Evolutionary conservation across 495 filamentous ascomycete species (phyloP), one percentile per base, ranked within the genome.

Genomic region (Acidiella bohemica): DNA sequence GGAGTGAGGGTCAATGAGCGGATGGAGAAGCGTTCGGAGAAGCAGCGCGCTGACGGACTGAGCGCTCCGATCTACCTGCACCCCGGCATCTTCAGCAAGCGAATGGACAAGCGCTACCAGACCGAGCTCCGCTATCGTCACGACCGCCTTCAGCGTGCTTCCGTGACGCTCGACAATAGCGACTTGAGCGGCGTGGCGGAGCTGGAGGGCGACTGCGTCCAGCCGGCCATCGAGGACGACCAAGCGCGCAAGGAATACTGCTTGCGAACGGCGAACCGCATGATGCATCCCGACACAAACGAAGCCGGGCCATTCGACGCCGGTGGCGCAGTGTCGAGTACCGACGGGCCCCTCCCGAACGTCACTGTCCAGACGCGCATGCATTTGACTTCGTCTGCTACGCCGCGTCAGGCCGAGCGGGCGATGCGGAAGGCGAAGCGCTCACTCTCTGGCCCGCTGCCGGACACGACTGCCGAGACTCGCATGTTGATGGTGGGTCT

Each of bases 341-440:
- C 7, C 7, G 25, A 27, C 25, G n/a, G 34, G 10, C 34, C 34
- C 2, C 19, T 37, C 5, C n/a, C 16, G 20, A 37, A 37, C 13
- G 34, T 37, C 22, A 37, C 34, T n/a, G n/a, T 11, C 9, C 3
- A 25, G 34, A 37, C 34, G 7, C 8, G 34, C 4, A 37, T 37
- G 34, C 34, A 37, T 25, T 12, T 34, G 32, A 10, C 21, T 14
- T 14, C 16, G 3, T 18, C 32, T 34, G 5, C 4, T 17, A 19
- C 18, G 11, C 5, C 5, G 32, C 3, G 18, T 5, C 16, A 34
- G 18, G 12, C 14, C 3, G 32, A 34, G 32, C 13, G 21, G 32
- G 14, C 18, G 32, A 19, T 12, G 5, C 32, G 32, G 5, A 34
- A 34, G 32, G 16, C 9, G 32, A 10, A 17, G 18, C 32, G 32